phyloP scores from a whole-genome alignment of 2,329 filamentous ascomycete species.

The Diaporthe longicolla region DNA sequence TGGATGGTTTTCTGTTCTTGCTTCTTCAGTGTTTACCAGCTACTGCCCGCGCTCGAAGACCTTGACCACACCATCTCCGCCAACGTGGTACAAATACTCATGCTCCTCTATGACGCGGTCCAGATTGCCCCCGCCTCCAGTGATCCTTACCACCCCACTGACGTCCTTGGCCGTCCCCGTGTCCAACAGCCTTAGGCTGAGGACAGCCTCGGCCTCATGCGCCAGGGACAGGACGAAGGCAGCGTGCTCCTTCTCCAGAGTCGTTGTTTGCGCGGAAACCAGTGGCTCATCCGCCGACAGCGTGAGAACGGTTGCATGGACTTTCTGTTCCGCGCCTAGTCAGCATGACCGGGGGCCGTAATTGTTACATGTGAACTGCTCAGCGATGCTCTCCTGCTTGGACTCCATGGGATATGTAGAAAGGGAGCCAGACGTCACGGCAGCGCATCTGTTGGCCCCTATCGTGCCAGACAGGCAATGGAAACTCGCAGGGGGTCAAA shows the following conservation, averaged over 20 bases:
- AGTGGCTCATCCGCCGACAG: constrained; percentile 82
- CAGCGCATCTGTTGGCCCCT: neutral
- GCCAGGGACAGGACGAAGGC: constrained; percentile 79
- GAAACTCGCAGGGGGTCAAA: neutral
- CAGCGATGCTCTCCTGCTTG: neutral
- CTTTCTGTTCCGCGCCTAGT: constrained; percentile 59
- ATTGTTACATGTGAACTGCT: neutral
- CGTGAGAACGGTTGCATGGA: constrained; percentile 76
- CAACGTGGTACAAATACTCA: constrained; percentile 87
- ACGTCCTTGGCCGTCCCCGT: constrained; percentile 93
- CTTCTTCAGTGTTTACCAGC: constrained; percentile 34
- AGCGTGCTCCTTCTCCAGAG: constrained; percentile 78
- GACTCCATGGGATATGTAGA: too few species aligned
- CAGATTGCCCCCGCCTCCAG: constrained; percentile 63
- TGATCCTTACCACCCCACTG: constrained; percentile 87
- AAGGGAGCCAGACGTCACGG: neutral
- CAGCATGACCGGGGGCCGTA: neutral
- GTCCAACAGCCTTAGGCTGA: constrained; percentile 83
- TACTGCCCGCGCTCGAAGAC: constrained; percentile 87
- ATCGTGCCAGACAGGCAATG: neutral
- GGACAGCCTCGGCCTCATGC: constrained; percentile 80
- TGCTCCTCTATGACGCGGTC: constrained; percentile 63
- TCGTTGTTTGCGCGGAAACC: constrained; percentile 71
- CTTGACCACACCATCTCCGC: constrained; percentile 81
- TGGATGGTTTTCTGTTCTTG: constrained; percentile 43